Percentiles rank a stretch among this genome's conserved stretches.
These are phyloP conservation scores for Lactifluus volemus DNA, from an alignment of 768 basidiomycete genomes.

Conservation along the genomic window DNA sequence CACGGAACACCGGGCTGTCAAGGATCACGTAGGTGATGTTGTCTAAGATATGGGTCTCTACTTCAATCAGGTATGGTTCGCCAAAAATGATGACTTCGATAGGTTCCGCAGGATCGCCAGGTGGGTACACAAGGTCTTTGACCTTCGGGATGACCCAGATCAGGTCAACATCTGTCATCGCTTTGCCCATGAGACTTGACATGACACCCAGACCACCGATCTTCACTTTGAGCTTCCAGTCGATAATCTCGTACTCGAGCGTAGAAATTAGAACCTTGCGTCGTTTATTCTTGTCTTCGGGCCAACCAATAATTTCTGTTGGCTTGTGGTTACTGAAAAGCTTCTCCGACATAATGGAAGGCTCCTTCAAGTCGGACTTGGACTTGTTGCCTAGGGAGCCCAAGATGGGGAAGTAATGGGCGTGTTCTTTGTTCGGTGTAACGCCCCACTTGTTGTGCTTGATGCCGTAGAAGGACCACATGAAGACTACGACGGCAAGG, in stretches of 20 bases:
- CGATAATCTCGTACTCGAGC: conserved; percentile 92
- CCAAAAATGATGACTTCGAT: conserved; percentile 96
- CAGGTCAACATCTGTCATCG: conserved; percentile 94
- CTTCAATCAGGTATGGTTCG: conserved; percentile 91
- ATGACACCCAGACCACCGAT: conserved; percentile 97
- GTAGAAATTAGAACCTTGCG: conserved; percentile 89
- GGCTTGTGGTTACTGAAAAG: conserved; percentile 45
- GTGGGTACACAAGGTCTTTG: conserved; percentile 88
- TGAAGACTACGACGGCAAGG: conserved; percentile 78
- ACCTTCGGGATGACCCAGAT: conserved; percentile 94
- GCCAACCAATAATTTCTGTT: conserved; percentile 89
- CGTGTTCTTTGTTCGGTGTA: conserved; percentile 57
- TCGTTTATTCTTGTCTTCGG: conserved; percentile 85
- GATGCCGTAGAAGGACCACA: conserved; percentile 96
- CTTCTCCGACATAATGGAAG: conserved; percentile 57
- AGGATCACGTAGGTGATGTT: conserved; percentile 94
- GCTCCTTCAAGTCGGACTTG: conserved; percentile 61
- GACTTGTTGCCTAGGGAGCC: conserved; percentile 58
- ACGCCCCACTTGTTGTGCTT: conserved; percentile 89
- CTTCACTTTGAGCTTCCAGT: conserved; percentile 97
- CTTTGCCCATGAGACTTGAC: conserved; percentile 96
- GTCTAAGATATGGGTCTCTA: conserved; percentile 86
- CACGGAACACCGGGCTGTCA: conserved; percentile 93
- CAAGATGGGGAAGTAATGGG: conserved; percentile 85
- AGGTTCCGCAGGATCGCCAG: conserved; percentile 85